Evolutionary conservation across 139 green algal species (phyloP).

Genomic region (Coccomyxa sp.): DNA sequence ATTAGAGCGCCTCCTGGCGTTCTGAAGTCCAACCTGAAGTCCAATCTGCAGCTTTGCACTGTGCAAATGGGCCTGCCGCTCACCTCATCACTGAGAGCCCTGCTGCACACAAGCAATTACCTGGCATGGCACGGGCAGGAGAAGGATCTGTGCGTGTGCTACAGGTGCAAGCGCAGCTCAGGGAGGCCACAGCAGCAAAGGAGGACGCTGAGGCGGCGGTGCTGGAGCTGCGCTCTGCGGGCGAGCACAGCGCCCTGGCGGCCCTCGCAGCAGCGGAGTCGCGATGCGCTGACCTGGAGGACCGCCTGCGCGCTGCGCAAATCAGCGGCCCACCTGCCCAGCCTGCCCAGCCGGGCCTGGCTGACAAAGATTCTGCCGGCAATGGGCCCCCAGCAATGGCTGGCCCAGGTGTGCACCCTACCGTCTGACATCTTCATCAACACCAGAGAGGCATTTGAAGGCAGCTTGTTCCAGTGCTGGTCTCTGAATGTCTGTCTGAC

Average conservation of each 20-base stretch:
- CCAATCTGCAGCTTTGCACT: neutral
- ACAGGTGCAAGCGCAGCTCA: neutral
- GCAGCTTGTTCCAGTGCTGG: neutral
- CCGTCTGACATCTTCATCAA: conserved; percentile 2
- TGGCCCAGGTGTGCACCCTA: conserved; percentile 9
- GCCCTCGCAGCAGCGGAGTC: conserved; percentile 6
- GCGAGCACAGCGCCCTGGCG: conserved; percentile 1
- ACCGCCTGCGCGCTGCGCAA: neutral
- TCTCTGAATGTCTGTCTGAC: neutral
- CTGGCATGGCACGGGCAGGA: neutral
- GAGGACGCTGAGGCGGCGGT: conserved; percentile 4
- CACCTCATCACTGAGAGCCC: neutral
- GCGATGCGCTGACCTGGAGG: conserved; percentile 22
- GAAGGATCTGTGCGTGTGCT: neutral
- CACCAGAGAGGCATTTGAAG: neutral
- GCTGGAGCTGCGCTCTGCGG: neutral
- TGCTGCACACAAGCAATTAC: neutral
- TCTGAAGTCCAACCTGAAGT: neutral
- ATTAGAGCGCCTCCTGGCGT: neutral
- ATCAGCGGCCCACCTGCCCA: neutral
- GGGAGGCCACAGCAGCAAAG: neutral
- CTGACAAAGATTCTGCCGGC: neutral
- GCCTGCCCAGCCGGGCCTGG: conserved; percentile 2
- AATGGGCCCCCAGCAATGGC: conserved; percentile 21
- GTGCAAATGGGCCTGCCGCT: too few species aligned